Evolutionary conservation across 2,329 filamentous ascomycete genomes (phyloP).

Genomic region (Colletotrichum tropicale): DNA sequence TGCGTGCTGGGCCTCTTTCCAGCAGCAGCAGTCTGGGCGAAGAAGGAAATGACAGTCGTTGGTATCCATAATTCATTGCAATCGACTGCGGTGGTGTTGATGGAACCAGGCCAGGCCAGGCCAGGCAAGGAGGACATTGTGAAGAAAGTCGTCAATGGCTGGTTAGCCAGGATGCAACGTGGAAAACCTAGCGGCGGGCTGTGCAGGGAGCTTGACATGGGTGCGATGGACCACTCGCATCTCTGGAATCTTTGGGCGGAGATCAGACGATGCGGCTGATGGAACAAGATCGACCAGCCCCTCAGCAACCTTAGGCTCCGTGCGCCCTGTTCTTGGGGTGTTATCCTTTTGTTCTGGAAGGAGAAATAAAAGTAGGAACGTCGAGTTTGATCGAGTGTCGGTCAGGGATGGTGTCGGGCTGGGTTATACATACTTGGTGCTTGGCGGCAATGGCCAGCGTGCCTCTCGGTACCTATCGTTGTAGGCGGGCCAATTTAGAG

Average conservation of each 20-base stretch:
- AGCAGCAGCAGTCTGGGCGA: background rate
- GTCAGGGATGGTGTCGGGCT: background rate
- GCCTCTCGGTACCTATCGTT: background rate
- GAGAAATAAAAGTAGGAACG: background rate
- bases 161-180: conserved; percentile 18
- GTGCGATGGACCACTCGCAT: conserved; percentile 21
- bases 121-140: background rate
- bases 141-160: conserved; percentile 14
- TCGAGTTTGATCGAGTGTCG: background rate
- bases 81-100: background rate
- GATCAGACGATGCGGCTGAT: conserved; percentile 22
- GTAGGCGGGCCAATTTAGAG: background rate
- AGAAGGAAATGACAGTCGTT: background rate
- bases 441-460: background rate
- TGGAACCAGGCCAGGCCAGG: background rate
- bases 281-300: conserved; percentile 20
- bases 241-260: conserved; percentile 14
- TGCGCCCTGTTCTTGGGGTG: background rate
- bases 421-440: background rate
- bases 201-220: conserved; percentile 8
- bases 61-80: background rate
- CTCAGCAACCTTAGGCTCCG: background rate
- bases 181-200: conserved; percentile 11
- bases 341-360: background rate
- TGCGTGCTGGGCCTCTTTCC: background rate